phyloP scores from a whole-genome alignment of 176 grass and related monocot genomes.

The Oryza rufipogon region DNA sequence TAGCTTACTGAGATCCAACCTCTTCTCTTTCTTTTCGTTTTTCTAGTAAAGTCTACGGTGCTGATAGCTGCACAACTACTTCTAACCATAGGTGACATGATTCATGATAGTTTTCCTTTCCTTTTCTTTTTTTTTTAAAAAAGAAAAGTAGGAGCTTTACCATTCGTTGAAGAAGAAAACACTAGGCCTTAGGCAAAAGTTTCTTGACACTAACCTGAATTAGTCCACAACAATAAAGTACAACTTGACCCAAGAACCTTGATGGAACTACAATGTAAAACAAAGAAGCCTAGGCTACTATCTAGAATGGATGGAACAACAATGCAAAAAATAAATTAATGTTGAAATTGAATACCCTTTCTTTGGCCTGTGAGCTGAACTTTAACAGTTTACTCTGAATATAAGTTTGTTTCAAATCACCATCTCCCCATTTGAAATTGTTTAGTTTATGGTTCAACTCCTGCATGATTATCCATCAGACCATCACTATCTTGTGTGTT shows the following conservation, averaged over 20 bases:
- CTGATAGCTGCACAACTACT: background rate
- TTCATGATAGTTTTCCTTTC: background rate
- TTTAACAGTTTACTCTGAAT: background rate
- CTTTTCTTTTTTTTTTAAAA: background rate
- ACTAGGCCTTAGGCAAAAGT: background rate
- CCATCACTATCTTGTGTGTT: slow-evolving; percentile 16
- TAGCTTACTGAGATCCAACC: background rate
- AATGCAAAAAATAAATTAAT: background rate
- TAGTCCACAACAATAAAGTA: background rate
- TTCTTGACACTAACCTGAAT: background rate
- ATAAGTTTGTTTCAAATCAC: background rate
- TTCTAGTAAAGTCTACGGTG: background rate
- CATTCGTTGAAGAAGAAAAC: background rate
- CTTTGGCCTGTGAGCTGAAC: background rate
- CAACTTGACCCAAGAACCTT: background rate
- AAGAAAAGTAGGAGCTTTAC: background rate
- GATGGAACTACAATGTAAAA: background rate
- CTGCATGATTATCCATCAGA: background rate
- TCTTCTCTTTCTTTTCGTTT: too few relatives aligned
- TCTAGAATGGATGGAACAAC: background rate
- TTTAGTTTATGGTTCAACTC: background rate
- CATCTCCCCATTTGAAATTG: background rate
- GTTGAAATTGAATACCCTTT: background rate
- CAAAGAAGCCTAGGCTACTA: background rate
- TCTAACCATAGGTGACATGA: background rate